A percentile compares a stretch with the other conserved stretches of the same genome.
phyloP scores from a whole-genome alignment of 2,329 filamentous ascomycete genomes.

The Chaetomium sp. region DNA sequence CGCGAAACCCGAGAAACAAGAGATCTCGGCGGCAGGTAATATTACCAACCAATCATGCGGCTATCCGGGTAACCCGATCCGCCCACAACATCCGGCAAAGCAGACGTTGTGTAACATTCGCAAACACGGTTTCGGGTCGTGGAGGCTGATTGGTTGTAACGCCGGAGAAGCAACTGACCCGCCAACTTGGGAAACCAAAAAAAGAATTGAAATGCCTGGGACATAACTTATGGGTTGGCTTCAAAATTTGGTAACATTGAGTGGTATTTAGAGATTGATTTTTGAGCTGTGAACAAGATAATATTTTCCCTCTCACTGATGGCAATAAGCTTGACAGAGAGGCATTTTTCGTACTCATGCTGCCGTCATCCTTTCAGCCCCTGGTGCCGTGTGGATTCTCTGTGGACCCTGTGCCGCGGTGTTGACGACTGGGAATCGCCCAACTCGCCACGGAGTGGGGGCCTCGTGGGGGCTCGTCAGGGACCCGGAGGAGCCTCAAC shows the following conservation, averaged over 20 bases:
- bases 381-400: conserved; percentile 8
- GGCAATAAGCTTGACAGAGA: not conserved
- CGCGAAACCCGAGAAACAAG: not conserved
- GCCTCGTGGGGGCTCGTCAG: conserved; percentile 19
- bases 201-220: not conserved
- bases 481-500: conserved; percentile 20
- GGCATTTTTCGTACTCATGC: conserved; percentile 11
- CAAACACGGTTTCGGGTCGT: conserved; percentile 8
- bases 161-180: too few species aligned
- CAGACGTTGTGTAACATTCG: conserved; percentile 6
- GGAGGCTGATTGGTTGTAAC: not conserved
- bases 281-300: too few species aligned
- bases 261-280: too few species aligned
- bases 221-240: too few species aligned
- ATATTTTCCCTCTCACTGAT: not conserved
- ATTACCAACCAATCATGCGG: not conserved
- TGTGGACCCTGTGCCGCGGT: not conserved
- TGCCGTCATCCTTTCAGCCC: conserved; percentile 18
- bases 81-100: not conserved
- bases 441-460: conserved; percentile 22
- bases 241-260: too few species aligned
- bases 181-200: not conserved
- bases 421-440: conserved; percentile 11
- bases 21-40: not conserved
- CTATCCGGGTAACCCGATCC: conserved; percentile 7